Percentiles rank a stretch among this genome's conserved stretches.
Conservation (phyloP, 306 rosid species). For the Abrus pulchellus region DNA sequence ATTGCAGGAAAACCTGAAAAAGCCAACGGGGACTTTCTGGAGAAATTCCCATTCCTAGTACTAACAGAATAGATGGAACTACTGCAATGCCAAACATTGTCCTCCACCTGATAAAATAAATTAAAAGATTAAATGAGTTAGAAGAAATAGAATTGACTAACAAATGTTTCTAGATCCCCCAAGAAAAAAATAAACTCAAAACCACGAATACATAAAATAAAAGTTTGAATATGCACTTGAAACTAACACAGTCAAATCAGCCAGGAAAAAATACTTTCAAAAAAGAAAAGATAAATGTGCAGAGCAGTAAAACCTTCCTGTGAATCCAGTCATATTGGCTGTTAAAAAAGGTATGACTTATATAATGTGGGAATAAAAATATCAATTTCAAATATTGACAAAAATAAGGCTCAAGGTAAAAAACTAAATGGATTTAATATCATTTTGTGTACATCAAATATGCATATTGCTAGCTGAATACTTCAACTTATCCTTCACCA, state of each 20-base stretch:
- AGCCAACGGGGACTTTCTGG: constrained; percentile 99
- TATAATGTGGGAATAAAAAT: constrained; percentile 13
- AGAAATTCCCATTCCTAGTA: constrained; percentile 87
- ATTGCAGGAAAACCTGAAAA: constrained; percentile 72
- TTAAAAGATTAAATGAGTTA: not conserved
- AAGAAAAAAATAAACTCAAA: constrained; percentile 29
- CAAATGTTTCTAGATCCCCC: constrained; percentile 12
- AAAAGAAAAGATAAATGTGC: constrained; percentile 14
- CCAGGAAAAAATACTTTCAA: not conserved
- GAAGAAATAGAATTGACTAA: constrained; percentile 17
- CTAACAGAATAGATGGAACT: constrained; percentile 89
- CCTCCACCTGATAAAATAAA: constrained; percentile 81
- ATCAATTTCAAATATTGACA: constrained; percentile 28
- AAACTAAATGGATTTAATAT: not conserved
- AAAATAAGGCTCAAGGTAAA: not conserved
- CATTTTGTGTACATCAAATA: not conserved
- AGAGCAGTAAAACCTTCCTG: not conserved
- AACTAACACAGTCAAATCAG: constrained; percentile 8
- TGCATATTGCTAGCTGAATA: constrained; percentile 13
- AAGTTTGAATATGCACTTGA: constrained; percentile 25
- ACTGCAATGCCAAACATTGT: constrained; percentile 89
- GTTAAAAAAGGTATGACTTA: not conserved
- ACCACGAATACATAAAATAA: not conserved
- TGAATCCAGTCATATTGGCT: not conserved
- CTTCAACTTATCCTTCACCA: constrained; percentile 14